Percentiles rank a stretch among this genome's conserved stretches.
Conservation (phyloP, 2,329 filamentous ascomycete species). For the Ceratocystis destructans region DNA sequence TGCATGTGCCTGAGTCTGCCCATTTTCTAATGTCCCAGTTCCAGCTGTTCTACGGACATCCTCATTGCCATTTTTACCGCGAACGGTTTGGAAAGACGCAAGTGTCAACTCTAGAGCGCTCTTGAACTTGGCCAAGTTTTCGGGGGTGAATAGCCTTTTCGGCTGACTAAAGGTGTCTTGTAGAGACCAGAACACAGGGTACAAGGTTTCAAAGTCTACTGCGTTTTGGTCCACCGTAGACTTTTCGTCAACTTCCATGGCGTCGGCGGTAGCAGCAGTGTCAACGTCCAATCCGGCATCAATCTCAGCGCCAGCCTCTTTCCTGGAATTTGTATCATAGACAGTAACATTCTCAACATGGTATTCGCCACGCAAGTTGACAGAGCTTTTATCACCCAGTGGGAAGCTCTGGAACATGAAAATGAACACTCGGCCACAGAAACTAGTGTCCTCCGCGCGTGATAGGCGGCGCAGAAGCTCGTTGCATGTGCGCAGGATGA, state of each 20-base stretch:
- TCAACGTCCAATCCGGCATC: constrained; percentile 20
- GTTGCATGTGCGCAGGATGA: constrained; percentile 89
- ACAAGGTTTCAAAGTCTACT: constrained; percentile 55
- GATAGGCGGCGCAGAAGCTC: constrained; percentile 86
- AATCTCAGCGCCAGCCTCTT: constrained; percentile 20
- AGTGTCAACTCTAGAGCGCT: constrained; percentile 56
- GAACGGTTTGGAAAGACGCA: constrained; percentile 39
- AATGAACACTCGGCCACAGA: constrained; percentile 94
- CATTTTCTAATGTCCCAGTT: not conserved
- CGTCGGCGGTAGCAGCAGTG: constrained; percentile 28
- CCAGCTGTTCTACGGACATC: constrained; percentile 28
- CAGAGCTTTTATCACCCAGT: constrained; percentile 88
- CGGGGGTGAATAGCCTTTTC: constrained; percentile 59
- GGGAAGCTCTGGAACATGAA: constrained; percentile 98
- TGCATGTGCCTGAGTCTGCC: not conserved
- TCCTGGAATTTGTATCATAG: constrained; percentile 48
- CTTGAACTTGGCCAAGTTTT: constrained; percentile 68
- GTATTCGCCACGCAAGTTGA: constrained; percentile 90
- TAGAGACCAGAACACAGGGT: constrained; percentile 86
- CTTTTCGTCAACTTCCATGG: constrained; percentile 52
- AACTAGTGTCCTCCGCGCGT: constrained; percentile 91
- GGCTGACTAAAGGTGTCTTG: constrained; percentile 89
- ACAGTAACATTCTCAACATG: constrained; percentile 88
- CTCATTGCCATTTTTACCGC: constrained; percentile 37
- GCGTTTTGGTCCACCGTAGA: constrained; percentile 27